A percentile compares a stretch with the other conserved stretches of the same genome.
Conservation (phyloP, 176 grass and related monocot genomes). For the Paspalum vaginatum region DNA sequence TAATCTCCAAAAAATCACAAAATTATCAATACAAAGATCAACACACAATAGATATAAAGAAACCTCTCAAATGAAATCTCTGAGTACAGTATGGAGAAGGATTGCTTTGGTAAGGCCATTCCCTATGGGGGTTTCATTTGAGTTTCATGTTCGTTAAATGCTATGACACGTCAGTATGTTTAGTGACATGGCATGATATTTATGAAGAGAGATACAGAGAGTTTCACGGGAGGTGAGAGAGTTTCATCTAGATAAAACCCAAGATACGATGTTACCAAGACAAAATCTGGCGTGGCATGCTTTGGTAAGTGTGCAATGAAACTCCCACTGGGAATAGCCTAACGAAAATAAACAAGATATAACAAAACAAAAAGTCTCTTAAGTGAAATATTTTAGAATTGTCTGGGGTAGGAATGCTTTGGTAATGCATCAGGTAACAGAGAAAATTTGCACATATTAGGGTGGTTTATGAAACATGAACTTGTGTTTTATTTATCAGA, state of each 20-base stretch:
- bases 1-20: not conserved
- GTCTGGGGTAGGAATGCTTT: slow-evolving; percentile 18
- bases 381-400: slow-evolving; percentile 21
- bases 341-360: slow-evolving; percentile 8
- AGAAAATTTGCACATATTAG: slow-evolving; percentile 18
- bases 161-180: too few relatives aligned
- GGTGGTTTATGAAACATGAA: not conserved
- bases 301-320: too few relatives aligned
- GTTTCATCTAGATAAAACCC: too few relatives aligned
- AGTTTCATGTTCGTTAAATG: too few relatives aligned
- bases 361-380: not conserved
- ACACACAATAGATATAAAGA: slow-evolving; percentile 24
- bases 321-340: too few relatives aligned
- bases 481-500: slow-evolving; percentile 1
- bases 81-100: not conserved
- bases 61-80: slow-evolving; percentile 17
- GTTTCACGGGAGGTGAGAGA: too few relatives aligned
- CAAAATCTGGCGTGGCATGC: too few relatives aligned
- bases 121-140: too few relatives aligned
- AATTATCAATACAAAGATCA: not conserved
- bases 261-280: too few relatives aligned
- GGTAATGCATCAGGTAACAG: not conserved
- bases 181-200: too few relatives aligned
- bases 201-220: too few relatives aligned
- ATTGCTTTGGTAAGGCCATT: not conserved